Evolutionary conservation across 306 rosid genomes (phyloP).

Genomic region (Astragalus glycyphyllos): DNA sequence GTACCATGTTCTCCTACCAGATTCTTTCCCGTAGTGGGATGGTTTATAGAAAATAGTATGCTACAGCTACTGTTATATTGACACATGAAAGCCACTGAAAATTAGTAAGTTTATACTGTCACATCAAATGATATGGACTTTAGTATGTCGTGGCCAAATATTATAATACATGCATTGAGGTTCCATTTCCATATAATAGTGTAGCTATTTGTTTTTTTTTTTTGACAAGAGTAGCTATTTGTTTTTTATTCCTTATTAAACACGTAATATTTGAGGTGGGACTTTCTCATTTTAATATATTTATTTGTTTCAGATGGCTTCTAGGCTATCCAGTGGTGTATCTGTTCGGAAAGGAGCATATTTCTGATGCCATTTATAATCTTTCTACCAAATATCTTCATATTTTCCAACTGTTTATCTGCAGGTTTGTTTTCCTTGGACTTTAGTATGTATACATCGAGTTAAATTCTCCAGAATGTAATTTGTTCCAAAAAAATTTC

Average conservation of each 20-base stretch:
- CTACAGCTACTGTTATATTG: slow-evolving; percentile 1
- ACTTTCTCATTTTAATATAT: slow-evolving; percentile 32
- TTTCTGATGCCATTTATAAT: slow-evolving; percentile 69
- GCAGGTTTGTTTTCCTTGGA: slow-evolving; percentile 65
- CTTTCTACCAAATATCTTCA: slow-evolving; percentile 83
- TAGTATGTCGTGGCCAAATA: slow-evolving; percentile 22
- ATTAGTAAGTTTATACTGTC: slow-evolving; percentile 9
- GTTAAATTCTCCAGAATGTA: slow-evolving; percentile 24
- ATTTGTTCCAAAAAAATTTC: slow-evolving; percentile 1
- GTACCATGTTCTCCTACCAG: neutral
- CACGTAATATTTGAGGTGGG: neutral
- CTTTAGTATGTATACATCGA: slow-evolving; percentile 20
- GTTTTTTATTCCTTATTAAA: slow-evolving; percentile 3
- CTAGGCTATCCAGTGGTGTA: slow-evolving; percentile 91
- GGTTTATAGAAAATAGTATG: slow-evolving; percentile 19
- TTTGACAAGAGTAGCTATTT: too few species aligned
- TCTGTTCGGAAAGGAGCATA: slow-evolving; percentile 72
- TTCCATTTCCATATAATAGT: too few species aligned
- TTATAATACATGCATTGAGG: neutral
- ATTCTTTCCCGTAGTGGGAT: neutral
- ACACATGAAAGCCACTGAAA: slow-evolving; percentile 16
- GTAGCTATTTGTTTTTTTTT: too few species aligned
- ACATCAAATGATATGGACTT: slow-evolving; percentile 21
- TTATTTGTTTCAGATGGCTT: slow-evolving; percentile 79
- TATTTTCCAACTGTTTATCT: slow-evolving; percentile 65